Evolutionary conservation across 495 filamentous ascomycete species (phyloP).

Genomic region (Podospora pseudoanserina): DNA sequence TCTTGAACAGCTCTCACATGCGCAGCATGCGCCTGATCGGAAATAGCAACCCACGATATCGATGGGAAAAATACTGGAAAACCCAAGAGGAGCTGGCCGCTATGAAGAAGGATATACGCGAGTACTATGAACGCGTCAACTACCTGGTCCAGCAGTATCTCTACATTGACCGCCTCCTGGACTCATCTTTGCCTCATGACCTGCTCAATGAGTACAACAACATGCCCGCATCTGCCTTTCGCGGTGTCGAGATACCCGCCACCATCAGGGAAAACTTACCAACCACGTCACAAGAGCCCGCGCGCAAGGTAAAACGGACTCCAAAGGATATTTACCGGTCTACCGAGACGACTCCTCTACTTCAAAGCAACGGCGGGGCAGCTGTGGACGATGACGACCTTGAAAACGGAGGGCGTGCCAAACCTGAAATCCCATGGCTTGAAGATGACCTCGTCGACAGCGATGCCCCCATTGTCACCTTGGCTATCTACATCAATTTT

Average conservation of each 20-base stretch:
- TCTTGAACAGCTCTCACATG: conserved; percentile 67
- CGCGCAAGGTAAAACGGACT: conserved; percentile 58
- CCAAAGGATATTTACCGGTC: conserved; percentile 79
- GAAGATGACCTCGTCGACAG: conserved; percentile 60
- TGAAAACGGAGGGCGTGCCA: conserved; percentile 19
- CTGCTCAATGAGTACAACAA: conserved; percentile 81
- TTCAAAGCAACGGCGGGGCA: conserved; percentile 38
- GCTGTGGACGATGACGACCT: conserved; percentile 24
- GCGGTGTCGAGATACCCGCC: conserved; percentile 49
- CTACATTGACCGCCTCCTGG: conserved; percentile 86
- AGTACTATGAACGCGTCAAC: conserved; percentile 85
- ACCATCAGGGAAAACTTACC: conserved; percentile 52
- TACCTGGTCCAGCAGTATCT: conserved; percentile 79
- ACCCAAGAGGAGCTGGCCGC: conserved; percentile 58
- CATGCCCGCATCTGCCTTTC: conserved; percentile 40
- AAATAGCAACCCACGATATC: conserved; percentile 69
- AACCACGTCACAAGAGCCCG: conserved; percentile 1
- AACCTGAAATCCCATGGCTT: conserved; percentile 51
- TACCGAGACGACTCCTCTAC: conserved; percentile 63
- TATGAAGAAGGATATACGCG: conserved; percentile 65
- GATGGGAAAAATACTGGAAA: conserved; percentile 73
- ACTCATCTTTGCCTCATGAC: conserved; percentile 80
- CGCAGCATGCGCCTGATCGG: conserved; percentile 74
- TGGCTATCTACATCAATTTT: conserved; percentile 85
- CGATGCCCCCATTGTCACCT: conserved; percentile 61